phyloP scores from a whole-genome alignment of 352 stramenopile species.

The Globisporangium heterothallicum region DNA sequence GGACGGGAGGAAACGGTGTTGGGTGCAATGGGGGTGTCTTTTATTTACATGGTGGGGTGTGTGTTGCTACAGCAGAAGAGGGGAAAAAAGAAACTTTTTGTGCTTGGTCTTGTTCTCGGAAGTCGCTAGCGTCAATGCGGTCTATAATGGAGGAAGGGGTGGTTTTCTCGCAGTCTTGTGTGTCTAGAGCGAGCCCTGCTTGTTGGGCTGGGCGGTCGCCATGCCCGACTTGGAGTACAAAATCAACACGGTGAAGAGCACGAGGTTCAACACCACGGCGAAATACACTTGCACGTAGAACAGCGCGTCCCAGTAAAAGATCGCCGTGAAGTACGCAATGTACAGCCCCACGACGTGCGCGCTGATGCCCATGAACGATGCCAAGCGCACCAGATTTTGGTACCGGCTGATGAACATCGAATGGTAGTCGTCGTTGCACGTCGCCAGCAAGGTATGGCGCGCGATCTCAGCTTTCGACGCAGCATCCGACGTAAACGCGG shows the following conservation, averaged over 20 bases:
- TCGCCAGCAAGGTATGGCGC: constrained; percentile 49
- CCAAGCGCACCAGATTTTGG: constrained; percentile 50
- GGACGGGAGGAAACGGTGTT: too few relatives aligned
- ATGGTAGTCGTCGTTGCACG: constrained; percentile 63
- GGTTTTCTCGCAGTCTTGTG: not conserved
- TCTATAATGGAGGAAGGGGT: not conserved
- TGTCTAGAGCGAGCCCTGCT: constrained; percentile 29
- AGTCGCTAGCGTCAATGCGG: not conserved
- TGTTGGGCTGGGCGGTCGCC: constrained; percentile 36
- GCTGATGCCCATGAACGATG: constrained; percentile 81
- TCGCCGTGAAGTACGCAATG: constrained; percentile 57
- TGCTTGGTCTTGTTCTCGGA: not conserved
- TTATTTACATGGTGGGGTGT: constrained; percentile 13
- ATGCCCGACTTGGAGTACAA: constrained; percentile 68
- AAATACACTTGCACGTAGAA: constrained; percentile 80
- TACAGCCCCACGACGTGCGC: constrained; percentile 71
- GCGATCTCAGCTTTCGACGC: constrained; percentile 51
- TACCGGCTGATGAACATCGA: constrained; percentile 53
- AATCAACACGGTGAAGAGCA: constrained; percentile 45
- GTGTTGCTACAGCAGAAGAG: constrained; percentile 5
- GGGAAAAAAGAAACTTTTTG: not conserved
- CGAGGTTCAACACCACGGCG: constrained; percentile 54
- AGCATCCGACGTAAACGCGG: constrained; percentile 59
- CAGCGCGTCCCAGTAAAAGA: constrained; percentile 70
- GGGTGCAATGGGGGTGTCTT: constrained; percentile 1